phyloP scores from a whole-genome alignment of 257 asterid genomes.

The Scutellaria baicalensis region DNA sequence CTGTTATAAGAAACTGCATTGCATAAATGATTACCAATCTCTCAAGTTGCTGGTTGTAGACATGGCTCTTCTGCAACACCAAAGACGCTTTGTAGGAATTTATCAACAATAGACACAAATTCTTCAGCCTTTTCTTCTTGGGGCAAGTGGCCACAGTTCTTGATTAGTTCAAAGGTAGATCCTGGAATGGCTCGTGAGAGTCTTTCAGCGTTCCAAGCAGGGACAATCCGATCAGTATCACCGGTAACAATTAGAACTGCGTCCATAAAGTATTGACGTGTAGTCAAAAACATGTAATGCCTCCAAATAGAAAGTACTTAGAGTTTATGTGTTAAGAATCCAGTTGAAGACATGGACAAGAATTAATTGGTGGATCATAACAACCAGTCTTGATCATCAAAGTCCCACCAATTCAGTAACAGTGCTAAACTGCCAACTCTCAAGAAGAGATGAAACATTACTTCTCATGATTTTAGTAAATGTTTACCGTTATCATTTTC shows the following conservation, averaged over 20 bases:
- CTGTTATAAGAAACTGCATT: background rate
- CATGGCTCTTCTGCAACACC: constrained; percentile 40
- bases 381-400: background rate
- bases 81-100: constrained; percentile 44
- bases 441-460: background rate
- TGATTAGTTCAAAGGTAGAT: constrained; percentile 56
- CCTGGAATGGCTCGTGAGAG: constrained; percentile 85
- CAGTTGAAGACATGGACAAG: background rate
- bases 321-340: background rate
- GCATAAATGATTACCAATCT: constrained; percentile 12
- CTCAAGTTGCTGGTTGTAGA: constrained; percentile 51
- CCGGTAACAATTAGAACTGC: constrained; percentile 87
- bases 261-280: constrained; percentile 8
- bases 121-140: constrained; percentile 87
- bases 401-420: background rate
- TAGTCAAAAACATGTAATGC: constrained; percentile 12
- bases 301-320: background rate
- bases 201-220: constrained; percentile 76
- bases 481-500: background rate
- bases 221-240: constrained; percentile 87
- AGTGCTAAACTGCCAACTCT: background rate
- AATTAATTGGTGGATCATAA: background rate
- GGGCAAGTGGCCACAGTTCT: constrained; percentile 92
- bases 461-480: background rate
- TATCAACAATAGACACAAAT: constrained; percentile 61